Evolutionary conservation across 148 eudicot genomes (phyloP).

Genomic region (Rhododendron ferrugineum): DNA sequence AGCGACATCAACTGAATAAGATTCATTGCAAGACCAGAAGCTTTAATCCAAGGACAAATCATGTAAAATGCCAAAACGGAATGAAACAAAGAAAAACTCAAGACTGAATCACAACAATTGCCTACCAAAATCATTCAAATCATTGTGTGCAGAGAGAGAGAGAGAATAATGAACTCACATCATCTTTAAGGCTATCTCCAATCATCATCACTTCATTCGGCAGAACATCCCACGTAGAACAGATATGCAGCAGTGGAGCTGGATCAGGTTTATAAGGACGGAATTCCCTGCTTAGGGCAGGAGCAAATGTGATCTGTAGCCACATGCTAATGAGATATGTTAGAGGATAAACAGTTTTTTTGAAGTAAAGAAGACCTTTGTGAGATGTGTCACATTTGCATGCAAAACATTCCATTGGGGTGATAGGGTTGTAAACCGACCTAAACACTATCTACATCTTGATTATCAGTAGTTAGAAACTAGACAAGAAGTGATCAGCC

Average conservation of each 20-base stretch:
- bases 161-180: slow-evolving; percentile 48
- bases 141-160: not conserved
- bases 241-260: slow-evolving; percentile 86
- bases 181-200: slow-evolving; percentile 98
- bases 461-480: not conserved
- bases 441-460: not conserved
- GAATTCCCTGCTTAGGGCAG: slow-evolving; percentile 91
- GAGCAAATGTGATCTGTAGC: slow-evolving; percentile 64
- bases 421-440: not conserved
- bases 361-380: not conserved
- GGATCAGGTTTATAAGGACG: slow-evolving; percentile 95
- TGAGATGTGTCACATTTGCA: not conserved
- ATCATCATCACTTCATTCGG: slow-evolving; percentile 92
- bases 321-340: slow-evolving; percentile 4
- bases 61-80: not conserved
- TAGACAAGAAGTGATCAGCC: not conserved
- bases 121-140: not conserved
- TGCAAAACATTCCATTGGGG: not conserved
- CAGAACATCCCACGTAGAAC: slow-evolving; percentile 65
- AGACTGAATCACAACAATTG: not conserved
- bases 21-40: not conserved
- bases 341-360: not conserved
- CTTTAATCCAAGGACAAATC: not conserved
- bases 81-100: not conserved
- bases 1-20: not conserved